Percentiles rank a stretch among this genome's conserved stretches.
phyloP scores from a whole-genome alignment of 208 protist species.

The Leishmania amazonensis region DNA sequence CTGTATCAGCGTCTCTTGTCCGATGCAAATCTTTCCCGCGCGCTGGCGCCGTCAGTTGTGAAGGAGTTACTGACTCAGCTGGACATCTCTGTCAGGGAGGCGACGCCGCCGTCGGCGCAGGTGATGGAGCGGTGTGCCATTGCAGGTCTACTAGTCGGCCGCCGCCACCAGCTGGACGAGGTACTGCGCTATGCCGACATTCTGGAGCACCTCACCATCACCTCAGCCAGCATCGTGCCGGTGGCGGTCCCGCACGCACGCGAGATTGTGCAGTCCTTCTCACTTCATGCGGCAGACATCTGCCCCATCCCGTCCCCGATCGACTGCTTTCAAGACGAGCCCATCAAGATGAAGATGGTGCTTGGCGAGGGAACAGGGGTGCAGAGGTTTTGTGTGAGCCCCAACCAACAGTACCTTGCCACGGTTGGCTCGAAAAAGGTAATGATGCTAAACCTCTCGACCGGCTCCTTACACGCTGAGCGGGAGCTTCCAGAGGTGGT shows the following conservation, averaged over 20 bases:
- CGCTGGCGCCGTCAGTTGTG: slow-evolving; percentile 29
- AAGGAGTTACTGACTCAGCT: slow-evolving; percentile 35
- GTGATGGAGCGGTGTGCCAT: slow-evolving; percentile 55
- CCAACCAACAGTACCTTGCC: slow-evolving; percentile 57
- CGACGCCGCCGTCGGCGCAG: slow-evolving; percentile 21
- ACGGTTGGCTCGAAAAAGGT: slow-evolving; percentile 49
- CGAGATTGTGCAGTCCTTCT: slow-evolving; percentile 56
- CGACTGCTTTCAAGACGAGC: slow-evolving; percentile 66
- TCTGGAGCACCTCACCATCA: slow-evolving; percentile 47
- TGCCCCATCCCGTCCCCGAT: slow-evolving; percentile 63
- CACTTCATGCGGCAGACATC: slow-evolving; percentile 33
- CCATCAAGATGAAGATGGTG: slow-evolving; percentile 45
- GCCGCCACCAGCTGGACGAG: slow-evolving; percentile 57
- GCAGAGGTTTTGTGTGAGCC: slow-evolving; percentile 77
- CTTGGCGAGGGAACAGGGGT: slow-evolving; percentile 65
- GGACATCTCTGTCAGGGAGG: slow-evolving; percentile 27
- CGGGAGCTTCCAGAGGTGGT: slow-evolving; percentile 37
- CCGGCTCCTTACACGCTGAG: slow-evolving; percentile 42
- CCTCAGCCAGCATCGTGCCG: slow-evolving; percentile 35
- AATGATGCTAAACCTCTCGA: slow-evolving; percentile 46
- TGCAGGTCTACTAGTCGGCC: slow-evolving; percentile 60
- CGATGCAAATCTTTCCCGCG: slow-evolving; percentile 38
- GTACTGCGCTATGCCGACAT: slow-evolving; percentile 63
- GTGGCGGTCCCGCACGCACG: slow-evolving; percentile 43
- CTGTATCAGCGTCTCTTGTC: slow-evolving; percentile 31